A percentile compares a stretch with the other conserved stretches of the same genome.
phyloP scores from a whole-genome alignment of 1,139 yeast genomes.

The Entelexis sorbosivorans region DNA sequence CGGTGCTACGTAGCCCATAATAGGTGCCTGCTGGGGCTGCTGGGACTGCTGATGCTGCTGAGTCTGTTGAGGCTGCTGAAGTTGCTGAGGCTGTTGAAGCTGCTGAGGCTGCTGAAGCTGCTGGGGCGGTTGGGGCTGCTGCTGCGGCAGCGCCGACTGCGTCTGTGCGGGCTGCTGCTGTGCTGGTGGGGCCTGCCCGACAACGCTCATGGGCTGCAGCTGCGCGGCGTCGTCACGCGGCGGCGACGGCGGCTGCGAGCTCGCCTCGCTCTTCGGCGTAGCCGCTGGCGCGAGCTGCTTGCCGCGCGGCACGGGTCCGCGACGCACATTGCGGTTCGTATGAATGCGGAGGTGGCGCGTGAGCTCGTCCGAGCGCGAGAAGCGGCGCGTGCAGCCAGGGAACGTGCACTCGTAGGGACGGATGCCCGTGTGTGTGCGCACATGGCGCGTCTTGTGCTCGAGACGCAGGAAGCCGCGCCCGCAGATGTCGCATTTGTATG shows the following conservation, averaged over 20 bases:
- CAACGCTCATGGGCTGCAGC: conserved; percentile 9
- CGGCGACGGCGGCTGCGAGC: conserved; percentile 12
- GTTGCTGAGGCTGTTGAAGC: not conserved
- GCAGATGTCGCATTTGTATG: conserved; percentile 86
- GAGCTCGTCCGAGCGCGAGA: conserved; percentile 79
- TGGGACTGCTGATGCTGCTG: not conserved
- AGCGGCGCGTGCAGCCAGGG: conserved; percentile 78
- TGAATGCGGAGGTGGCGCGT: conserved; percentile 86
- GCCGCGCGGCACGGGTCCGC: conserved; percentile 18
- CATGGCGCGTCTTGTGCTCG: conserved; percentile 91
- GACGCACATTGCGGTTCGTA: conserved; percentile 41
- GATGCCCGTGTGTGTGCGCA: conserved; percentile 92
- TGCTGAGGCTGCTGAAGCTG: not conserved
- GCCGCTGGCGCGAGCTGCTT: conserved; percentile 18
- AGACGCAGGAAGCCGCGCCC: conserved; percentile 83
- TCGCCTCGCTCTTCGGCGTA: not conserved
- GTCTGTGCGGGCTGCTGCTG: not conserved
- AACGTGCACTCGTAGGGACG: conserved; percentile 82
- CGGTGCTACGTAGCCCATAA: not conserved
- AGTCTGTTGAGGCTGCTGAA: not conserved
- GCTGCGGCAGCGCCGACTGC: too few relatives aligned
- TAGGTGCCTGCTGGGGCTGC: conserved; percentile 6
- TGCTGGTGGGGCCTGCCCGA: not conserved
- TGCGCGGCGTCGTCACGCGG: conserved; percentile 7
- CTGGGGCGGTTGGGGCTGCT: not conserved